Evolutionary conservation across 169 alveolate species (phyloP).

Genomic region (Pseudocohnilembus persalinus): DNA sequence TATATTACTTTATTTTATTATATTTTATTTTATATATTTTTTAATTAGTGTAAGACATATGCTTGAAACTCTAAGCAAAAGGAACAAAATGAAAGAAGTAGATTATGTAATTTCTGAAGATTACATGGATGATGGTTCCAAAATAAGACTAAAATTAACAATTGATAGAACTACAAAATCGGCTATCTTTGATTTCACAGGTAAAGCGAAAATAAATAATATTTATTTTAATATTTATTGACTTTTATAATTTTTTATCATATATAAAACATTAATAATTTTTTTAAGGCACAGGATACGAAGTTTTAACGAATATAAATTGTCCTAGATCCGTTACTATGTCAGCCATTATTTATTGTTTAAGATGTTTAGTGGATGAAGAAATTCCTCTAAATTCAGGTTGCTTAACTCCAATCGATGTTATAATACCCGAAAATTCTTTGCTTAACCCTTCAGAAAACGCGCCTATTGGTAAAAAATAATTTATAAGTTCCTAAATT

Average conservation of each 20-base stretch:
- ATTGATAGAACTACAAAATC: slow-evolving; percentile 55
- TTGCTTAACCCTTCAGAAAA: slow-evolving; percentile 67
- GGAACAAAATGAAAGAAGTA: slow-evolving; percentile 37
- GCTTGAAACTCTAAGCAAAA: slow-evolving; percentile 52
- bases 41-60: slow-evolving; percentile 55
- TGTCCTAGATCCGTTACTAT: slow-evolving; percentile 77
- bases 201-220: background rate
- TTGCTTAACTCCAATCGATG: slow-evolving; percentile 77
- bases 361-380: slow-evolving; percentile 77
- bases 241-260: too few relatives aligned
- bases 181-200: slow-evolving; percentile 74
- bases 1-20: too few relatives aligned
- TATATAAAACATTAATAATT: too few relatives aligned
- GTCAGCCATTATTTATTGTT: slow-evolving; percentile 86
- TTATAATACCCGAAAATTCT: slow-evolving; percentile 64
- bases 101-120: slow-evolving; percentile 65
- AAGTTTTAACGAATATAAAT: slow-evolving; percentile 71
- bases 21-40: too few relatives aligned
- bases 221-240: background rate
- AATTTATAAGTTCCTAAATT: too few relatives aligned
- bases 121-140: slow-evolving; percentile 87
- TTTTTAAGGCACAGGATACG: slow-evolving; percentile 53
- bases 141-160: slow-evolving; percentile 57
- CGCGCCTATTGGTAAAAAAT: slow-evolving; percentile 55
- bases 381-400: slow-evolving; percentile 89